Conservation (phyloP, 2,329 filamentous ascomycete species). For the Colletotrichum sublineola region DNA sequence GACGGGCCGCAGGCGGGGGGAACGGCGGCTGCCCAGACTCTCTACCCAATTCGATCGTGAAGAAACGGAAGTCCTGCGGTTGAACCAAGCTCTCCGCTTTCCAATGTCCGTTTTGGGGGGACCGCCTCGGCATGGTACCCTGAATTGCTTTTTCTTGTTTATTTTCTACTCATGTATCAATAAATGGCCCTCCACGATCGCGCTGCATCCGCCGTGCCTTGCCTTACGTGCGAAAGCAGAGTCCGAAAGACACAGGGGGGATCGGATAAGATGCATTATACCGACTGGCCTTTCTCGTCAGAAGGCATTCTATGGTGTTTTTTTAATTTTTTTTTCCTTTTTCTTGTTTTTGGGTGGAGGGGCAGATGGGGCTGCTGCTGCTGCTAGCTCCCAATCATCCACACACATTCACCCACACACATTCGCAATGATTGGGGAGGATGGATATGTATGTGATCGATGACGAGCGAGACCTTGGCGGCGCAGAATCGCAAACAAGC, state of each 20-base stretch:
- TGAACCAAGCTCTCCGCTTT: neutral
- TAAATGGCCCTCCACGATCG: neutral
- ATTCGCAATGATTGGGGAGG: neutral
- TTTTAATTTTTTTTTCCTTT: too few species aligned
- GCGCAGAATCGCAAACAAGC: neutral
- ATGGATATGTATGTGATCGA: neutral
- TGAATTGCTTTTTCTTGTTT: neutral
- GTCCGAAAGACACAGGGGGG: neutral
- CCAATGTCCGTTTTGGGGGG: neutral
- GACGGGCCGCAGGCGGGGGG: neutral
- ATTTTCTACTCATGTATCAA: neutral
- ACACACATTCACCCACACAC: neutral
- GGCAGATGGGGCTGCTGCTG: neutral
- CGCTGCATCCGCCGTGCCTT: neutral
- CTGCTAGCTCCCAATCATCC: neutral
- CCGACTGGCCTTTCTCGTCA: neutral
- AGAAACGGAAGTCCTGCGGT: neutral
- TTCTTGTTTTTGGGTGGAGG: neutral
- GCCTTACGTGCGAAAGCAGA: constrained; percentile 3
- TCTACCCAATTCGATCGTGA: neutral
- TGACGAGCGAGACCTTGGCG: neutral
- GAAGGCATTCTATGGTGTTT: too few species aligned
- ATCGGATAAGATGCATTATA: neutral
- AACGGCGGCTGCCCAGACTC: neutral
- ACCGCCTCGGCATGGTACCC: too few species aligned